Percentiles rank a stretch among this genome's conserved stretches.
Conservation (phyloP, 176 grass and related monocot species). For the Stipa capillata region DNA sequence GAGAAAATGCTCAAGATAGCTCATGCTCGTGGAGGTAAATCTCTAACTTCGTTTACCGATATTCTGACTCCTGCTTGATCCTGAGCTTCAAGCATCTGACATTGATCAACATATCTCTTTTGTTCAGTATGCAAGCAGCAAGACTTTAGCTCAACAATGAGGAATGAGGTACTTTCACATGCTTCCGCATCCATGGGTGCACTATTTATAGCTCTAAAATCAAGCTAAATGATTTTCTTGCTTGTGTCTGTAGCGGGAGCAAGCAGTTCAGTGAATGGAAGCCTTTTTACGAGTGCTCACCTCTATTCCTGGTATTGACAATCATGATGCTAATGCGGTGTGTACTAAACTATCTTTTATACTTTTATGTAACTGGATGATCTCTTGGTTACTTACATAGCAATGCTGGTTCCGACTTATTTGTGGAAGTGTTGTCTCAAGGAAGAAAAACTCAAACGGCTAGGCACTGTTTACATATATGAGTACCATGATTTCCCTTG, state of each 20-base stretch:
- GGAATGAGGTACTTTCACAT: slow-evolving; percentile 40
- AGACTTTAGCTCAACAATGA: slow-evolving; percentile 47
- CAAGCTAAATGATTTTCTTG: background rate
- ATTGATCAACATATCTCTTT: background rate
- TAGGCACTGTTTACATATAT: background rate
- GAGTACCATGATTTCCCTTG: background rate
- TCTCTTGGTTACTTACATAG: background rate
- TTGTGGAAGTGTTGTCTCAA: background rate
- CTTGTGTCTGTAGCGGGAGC: slow-evolving; percentile 30
- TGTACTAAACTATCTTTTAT: background rate
- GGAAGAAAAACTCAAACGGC: background rate
- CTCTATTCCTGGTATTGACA: slow-evolving; percentile 68
- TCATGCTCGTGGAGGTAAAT: slow-evolving; percentile 61
- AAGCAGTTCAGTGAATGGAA: slow-evolving; percentile 63
- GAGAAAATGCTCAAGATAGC: slow-evolving; percentile 85
- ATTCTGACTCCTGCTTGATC: background rate
- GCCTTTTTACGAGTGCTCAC: slow-evolving; percentile 54
- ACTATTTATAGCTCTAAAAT: background rate
- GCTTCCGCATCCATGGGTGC: background rate
- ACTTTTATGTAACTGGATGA: background rate
- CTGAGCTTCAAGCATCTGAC: background rate
- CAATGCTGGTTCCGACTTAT: background rate
- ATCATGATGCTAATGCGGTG: slow-evolving; percentile 74
- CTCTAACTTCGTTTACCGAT: background rate
- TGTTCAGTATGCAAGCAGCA: slow-evolving; percentile 58